These are phyloP conservation scores for Hypoxylon intermedium DNA, from an alignment of 495 filamentous ascomycete species.

Conservation along the genomic window DNA sequence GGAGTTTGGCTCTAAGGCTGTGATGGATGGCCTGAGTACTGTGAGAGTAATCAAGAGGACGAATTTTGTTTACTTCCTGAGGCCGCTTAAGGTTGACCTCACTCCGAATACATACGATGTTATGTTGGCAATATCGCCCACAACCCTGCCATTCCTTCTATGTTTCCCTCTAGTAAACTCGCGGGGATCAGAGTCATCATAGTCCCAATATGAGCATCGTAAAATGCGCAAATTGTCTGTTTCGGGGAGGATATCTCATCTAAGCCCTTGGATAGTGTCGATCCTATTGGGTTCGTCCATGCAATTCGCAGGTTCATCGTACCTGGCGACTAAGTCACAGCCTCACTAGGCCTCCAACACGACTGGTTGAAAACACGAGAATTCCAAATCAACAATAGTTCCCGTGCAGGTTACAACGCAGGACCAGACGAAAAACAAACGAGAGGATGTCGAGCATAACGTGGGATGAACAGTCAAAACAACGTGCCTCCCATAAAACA, in stretches of 20 bases:
- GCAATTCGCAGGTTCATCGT: neutral
- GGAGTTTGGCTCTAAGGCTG: neutral
- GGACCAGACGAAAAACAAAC: neutral
- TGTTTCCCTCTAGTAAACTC: neutral
- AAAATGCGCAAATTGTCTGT: no score
- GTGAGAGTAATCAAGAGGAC: neutral
- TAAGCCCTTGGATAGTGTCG: neutral
- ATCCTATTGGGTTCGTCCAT: neutral
- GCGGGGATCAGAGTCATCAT: neutral
- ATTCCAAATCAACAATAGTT: no score
- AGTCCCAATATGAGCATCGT: neutral
- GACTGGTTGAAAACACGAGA: slow-evolving; percentile 3
- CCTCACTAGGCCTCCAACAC: neutral
- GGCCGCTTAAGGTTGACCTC: no score
- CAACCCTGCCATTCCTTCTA: neutral
- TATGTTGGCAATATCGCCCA: neutral
- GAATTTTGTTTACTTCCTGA: neutral
- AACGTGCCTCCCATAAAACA: no score
- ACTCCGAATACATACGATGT: neutral
- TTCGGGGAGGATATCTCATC: slow-evolving; percentile 3
- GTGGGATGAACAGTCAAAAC: no score
- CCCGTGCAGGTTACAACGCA: neutral
- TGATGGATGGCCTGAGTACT: neutral
- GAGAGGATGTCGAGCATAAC: neutral
- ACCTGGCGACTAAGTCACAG: neutral